Evolutionary conservation across 768 basidiomycete species (phyloP).

Genomic region (Baorangia bicolor): DNA sequence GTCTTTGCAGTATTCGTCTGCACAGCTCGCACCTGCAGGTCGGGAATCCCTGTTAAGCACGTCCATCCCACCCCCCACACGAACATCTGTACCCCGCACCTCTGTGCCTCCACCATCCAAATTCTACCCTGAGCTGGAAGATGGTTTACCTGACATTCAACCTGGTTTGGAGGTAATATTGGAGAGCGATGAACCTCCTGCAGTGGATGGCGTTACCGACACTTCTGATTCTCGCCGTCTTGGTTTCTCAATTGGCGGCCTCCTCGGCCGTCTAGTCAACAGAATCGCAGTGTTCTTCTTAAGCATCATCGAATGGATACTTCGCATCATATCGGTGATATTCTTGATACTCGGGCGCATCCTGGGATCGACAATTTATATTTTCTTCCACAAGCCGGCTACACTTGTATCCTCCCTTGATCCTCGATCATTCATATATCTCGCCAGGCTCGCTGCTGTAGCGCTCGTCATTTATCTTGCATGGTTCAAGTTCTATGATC

Average conservation of each 20-base stretch:
- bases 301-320: constrained; percentile 21
- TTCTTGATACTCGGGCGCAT: constrained; percentile 47
- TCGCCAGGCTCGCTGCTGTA: constrained; percentile 44
- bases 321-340: constrained; percentile 32
- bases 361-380: constrained; percentile 49
- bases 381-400: constrained; percentile 48
- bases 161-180: constrained; percentile 60
- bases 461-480: constrained; percentile 44
- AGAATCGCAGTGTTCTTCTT: constrained; percentile 30
- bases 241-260: constrained; percentile 46
- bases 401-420: constrained; percentile 38
- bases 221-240: constrained; percentile 19
- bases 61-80: constrained; percentile 39
- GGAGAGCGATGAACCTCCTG: constrained; percentile 57
- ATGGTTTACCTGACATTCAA: constrained; percentile 41
- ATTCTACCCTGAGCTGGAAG: constrained; percentile 10
- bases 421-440: constrained; percentile 30
- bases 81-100: constrained; percentile 37
- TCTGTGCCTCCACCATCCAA: constrained; percentile 43
- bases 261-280: constrained; percentile 46
- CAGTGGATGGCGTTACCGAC: constrained; percentile 27
- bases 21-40: constrained; percentile 34
- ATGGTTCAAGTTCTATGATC: constrained; percentile 45
- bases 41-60: constrained; percentile 33
- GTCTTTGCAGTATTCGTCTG: constrained; percentile 23